phyloP scores from a whole-genome alignment of 164 flowering plant species.

The Annona squamosa region DNA sequence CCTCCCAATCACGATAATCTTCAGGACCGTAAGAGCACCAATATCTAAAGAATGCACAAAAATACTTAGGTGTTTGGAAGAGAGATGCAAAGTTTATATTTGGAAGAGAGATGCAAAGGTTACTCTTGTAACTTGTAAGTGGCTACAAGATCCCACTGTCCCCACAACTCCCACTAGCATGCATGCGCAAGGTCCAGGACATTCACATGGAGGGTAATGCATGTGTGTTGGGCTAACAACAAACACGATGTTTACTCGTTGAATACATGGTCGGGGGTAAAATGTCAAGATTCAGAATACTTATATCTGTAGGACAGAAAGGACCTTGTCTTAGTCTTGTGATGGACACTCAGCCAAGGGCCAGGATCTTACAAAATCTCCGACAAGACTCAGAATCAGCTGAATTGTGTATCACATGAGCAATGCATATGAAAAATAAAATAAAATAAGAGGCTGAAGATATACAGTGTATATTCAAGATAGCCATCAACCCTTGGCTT shows the following conservation, averaged over 20 bases:
- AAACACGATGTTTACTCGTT: background rate
- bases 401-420: background rate
- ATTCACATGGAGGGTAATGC: background rate
- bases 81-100: no score
- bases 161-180: background rate
- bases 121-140: background rate
- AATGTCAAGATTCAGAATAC: no score
- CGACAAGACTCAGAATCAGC: no score
- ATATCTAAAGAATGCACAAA: constrained; percentile 28
- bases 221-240: background rate
- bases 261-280: background rate
- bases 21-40: constrained; percentile 71
- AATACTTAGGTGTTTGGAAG: background rate
- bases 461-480: constrained; percentile 56
- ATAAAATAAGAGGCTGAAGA: background rate
- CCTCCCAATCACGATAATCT: constrained; percentile 43
- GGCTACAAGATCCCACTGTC: background rate
- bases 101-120: background rate
- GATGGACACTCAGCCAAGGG: no score
- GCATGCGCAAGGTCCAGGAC: background rate
- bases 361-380: background rate
- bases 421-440: background rate
- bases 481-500: constrained; percentile 57
- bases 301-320: no score
- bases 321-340: no score